Conservation (phyloP, 768 basidiomycete species). For the Nidularia pulvinata region DNA sequence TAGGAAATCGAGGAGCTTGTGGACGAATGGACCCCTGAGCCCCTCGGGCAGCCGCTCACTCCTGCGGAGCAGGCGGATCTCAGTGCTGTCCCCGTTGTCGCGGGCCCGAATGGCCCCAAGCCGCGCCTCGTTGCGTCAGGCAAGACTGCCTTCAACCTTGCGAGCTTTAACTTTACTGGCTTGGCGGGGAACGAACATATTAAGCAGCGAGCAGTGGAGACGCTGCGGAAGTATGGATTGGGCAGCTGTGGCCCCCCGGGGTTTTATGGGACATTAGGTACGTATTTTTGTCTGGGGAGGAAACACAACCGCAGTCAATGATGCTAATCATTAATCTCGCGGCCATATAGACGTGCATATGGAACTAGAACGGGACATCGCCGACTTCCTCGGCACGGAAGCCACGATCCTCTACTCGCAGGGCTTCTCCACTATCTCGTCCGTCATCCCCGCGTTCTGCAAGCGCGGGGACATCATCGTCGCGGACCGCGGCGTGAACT, state of each 20-base stretch:
- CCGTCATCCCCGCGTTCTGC: conserved; percentile 96
- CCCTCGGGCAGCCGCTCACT: conserved; percentile 65
- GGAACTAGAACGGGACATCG: conserved; percentile 85
- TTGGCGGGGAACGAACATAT: conserved; percentile 86
- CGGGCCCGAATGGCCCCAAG: conserved; percentile 81
- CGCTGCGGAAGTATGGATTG: conserved; percentile 85
- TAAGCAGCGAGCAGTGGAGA: conserved; percentile 84
- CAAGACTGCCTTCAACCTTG: conserved; percentile 82
- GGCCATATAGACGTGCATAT: conserved; percentile 80
- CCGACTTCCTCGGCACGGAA: conserved; percentile 89
- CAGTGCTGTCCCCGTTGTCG: conserved; percentile 72
- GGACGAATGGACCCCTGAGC: conserved; percentile 92
- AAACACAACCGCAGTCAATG: not conserved
- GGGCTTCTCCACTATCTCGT: conserved; percentile 88
- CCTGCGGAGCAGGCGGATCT: conserved; percentile 67
- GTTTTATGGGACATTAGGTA: conserved; percentile 96
- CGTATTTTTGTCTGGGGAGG: conserved; percentile 17
- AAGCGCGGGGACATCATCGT: conserved; percentile 98
- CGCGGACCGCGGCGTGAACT: conserved; percentile 96
- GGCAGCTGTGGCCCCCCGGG: conserved; percentile 96
- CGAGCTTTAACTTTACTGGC: conserved; percentile 91
- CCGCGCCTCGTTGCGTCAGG: conserved; percentile 74
- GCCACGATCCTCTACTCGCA: conserved; percentile 92
- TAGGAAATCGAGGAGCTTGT: conserved; percentile 98
- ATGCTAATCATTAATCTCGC: not conserved